These are phyloP conservation scores for Knoxia roxburghii DNA, from an alignment of 257 asterid genomes.

Conservation along the genomic window DNA sequence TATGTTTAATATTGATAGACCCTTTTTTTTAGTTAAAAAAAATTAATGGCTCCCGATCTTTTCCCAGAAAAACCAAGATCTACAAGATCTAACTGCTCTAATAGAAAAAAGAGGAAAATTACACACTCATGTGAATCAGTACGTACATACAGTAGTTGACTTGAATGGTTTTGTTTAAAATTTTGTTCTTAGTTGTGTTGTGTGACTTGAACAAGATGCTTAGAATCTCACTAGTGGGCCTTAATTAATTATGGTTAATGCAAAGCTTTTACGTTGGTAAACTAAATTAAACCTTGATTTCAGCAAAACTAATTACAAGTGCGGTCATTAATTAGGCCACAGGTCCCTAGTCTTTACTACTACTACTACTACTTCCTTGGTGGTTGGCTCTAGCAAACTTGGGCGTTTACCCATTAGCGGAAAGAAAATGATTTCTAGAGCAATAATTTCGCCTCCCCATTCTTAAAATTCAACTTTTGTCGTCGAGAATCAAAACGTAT, in stretches of 20 bases:
- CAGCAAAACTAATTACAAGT: not conserved
- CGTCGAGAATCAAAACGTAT: no score
- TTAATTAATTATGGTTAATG: no score
- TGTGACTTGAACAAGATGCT: not conserved
- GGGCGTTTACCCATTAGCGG: not conserved
- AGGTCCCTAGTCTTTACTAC: not conserved
- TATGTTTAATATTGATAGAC: no score
- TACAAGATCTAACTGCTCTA: conserved; percentile 11
- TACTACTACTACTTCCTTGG: no score
- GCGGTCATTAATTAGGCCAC: not conserved
- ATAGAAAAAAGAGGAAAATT: not conserved
- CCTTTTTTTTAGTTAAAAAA: no score
- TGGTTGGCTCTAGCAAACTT: not conserved
- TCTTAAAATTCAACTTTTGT: no score
- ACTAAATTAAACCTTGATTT: not conserved
- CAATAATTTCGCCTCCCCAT: no score
- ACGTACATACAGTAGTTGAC: not conserved
- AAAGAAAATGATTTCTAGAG: not conserved
- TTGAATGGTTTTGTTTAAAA: not conserved
- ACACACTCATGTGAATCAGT: conserved; percentile 6
- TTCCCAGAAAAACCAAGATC: conserved; percentile 3
- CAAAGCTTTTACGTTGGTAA: not conserved
- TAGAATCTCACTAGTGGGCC: no score
- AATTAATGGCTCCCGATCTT: no score
- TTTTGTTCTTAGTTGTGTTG: no score